Percentiles rank a stretch among this genome's conserved stretches.
These are phyloP conservation scores for Albophoma yamanashiensis DNA, from an alignment of 2,329 filamentous ascomycete genomes.

Conservation along the genomic window DNA sequence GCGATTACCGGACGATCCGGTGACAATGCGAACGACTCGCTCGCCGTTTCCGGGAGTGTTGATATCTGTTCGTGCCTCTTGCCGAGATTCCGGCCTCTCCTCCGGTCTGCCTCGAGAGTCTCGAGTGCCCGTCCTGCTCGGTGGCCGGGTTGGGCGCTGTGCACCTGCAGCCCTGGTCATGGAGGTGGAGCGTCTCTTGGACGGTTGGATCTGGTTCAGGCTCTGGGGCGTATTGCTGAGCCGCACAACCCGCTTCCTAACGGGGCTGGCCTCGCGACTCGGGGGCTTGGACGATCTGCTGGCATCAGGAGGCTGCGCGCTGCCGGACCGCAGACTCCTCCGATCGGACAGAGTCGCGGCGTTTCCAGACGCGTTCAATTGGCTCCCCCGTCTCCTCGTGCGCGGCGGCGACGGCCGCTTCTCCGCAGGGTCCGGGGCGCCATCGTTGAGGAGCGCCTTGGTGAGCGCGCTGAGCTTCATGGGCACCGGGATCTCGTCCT, in stretches of 20 bases:
- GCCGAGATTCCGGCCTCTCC: conserved; percentile 22
- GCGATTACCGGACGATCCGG: conserved; percentile 38
- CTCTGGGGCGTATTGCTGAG: conserved; percentile 41
- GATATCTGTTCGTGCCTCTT: conserved; percentile 28
- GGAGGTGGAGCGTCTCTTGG: conserved; percentile 40
- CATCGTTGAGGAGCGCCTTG: conserved; percentile 67
- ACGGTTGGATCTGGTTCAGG: conserved; percentile 26
- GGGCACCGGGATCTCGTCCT: conserved; percentile 84
- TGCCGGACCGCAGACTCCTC: conserved; percentile 36
- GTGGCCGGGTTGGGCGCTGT: conserved; percentile 16
- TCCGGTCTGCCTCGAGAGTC: conserved; percentile 34
- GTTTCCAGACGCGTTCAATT: conserved; percentile 31
- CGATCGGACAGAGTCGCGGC: conserved; percentile 24
- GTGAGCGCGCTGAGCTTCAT: conserved; percentile 92
- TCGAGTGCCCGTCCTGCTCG: conserved; percentile 27
- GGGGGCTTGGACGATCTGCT: conserved; percentile 25
- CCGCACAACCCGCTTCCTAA: conserved; percentile 46
- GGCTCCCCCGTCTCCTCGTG: conserved; percentile 38
- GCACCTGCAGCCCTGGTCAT: conserved; percentile 24
- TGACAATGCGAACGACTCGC: conserved; percentile 43
- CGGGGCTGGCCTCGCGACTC: conserved; percentile 40
- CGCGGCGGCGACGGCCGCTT: conserved; percentile 32
- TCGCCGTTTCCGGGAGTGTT: conserved; percentile 43
- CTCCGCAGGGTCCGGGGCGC: conserved; percentile 34
- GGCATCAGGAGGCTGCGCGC: conserved; percentile 26